Conservation (phyloP, 2,329 filamentous ascomycete genomes). For the Cytospora mali region DNA sequence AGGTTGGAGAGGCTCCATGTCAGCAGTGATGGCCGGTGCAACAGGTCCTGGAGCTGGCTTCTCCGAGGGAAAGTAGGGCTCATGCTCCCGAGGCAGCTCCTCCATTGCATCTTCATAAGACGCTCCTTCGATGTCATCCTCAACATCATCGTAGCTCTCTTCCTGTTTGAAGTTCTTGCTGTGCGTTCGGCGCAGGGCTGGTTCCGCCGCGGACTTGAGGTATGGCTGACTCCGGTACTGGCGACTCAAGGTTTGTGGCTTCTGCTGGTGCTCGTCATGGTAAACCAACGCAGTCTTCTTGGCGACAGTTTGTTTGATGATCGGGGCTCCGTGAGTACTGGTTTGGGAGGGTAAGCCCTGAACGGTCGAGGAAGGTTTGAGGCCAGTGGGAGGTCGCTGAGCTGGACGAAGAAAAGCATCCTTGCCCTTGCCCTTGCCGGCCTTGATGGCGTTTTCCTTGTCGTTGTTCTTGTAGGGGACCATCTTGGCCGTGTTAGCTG, state of each 20-base stretch:
- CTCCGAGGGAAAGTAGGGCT: conserved; percentile 22
- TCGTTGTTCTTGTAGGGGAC: conserved; percentile 35
- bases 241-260: conserved; percentile 37
- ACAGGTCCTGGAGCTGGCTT: conserved; percentile 1
- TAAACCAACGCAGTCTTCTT: conserved; percentile 37
- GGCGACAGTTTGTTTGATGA: conserved; percentile 15
- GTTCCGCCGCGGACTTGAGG: conserved; percentile 46
- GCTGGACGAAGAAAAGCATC: conserved; percentile 44
- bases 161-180: conserved; percentile 42
- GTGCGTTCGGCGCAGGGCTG: conserved; percentile 47
- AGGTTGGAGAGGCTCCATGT: conserved; percentile 23
- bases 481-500: conserved; percentile 34
- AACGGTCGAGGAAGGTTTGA: conserved; percentile 27
- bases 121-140: conserved; percentile 43
- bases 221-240: conserved; percentile 59
- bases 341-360: conserved; percentile 8
- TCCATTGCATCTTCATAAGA: conserved; percentile 51
- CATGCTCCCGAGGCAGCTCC: conserved; percentile 36
- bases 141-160: conserved; percentile 28
- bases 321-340: conserved; percentile 12
- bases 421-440: conserved; percentile 39
- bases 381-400: conserved; percentile 33
- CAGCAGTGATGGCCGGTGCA: conserved; percentile 15
- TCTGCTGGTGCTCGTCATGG: conserved; percentile 35
- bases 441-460: conserved; percentile 48